Evolutionary conservation across 164 flowering plant species (phyloP).

Genomic region (Piper longum): DNA sequence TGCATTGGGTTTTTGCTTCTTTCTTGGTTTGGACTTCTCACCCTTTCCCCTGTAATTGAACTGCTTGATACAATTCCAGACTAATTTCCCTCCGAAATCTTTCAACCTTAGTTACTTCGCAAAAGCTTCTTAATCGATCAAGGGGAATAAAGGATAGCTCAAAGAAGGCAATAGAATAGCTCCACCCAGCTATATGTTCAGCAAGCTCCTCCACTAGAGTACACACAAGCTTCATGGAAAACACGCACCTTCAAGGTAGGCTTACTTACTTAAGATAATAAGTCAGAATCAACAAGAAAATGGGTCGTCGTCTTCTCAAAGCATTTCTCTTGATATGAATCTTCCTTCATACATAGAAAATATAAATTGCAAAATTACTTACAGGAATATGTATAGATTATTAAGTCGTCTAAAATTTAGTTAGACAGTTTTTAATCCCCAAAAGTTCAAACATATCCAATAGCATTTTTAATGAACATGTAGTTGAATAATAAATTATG

Average conservation of each 20-base stretch:
- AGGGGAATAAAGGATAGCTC: slow-evolving; percentile 74
- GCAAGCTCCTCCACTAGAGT: slow-evolving; percentile 64
- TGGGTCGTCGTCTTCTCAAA: neutral
- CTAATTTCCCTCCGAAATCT: slow-evolving; percentile 69
- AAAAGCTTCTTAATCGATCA: slow-evolving; percentile 58
- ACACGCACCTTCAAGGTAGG: slow-evolving; percentile 56
- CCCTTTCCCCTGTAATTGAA: slow-evolving; percentile 5
- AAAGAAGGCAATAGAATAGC: slow-evolving; percentile 81
- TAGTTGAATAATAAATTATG: too few species aligned
- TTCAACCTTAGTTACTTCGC: slow-evolving; percentile 68
- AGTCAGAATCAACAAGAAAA: neutral
- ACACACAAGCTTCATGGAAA: slow-evolving; percentile 90
- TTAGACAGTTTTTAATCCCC: too few species aligned
- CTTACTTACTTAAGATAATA: slow-evolving; percentile 54
- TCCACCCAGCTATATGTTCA: slow-evolving; percentile 91
- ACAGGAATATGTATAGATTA: too few species aligned
- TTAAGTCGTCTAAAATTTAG: too few species aligned
- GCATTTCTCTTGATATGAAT: too few species aligned
- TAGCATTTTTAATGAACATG: too few species aligned
- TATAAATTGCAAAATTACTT: too few species aligned
- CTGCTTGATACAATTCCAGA: neutral
- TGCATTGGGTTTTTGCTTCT: slow-evolving; percentile 14
- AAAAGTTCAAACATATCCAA: too few species aligned
- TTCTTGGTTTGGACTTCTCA: slow-evolving; percentile 8
- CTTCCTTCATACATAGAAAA: too few species aligned